A percentile compares a stretch with the other conserved stretches of the same genome.
These are phyloP conservation scores for Talaromyces liani DNA, from an alignment of 495 filamentous ascomycete species.

Conservation along the genomic window DNA sequence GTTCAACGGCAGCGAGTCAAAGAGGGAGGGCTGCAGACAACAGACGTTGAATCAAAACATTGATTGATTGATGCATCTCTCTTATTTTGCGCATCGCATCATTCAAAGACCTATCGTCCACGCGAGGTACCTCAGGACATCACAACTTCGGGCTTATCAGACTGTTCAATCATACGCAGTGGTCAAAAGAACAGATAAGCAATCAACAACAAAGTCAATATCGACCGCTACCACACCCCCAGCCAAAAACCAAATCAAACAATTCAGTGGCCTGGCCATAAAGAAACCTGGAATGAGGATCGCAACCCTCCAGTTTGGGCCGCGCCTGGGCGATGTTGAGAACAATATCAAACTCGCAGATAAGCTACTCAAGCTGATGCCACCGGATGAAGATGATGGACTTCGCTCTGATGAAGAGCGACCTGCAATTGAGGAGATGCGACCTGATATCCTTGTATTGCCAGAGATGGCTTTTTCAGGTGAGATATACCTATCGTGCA, in stretches of 20 bases:
- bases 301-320: conserved; percentile 72
- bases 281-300: conserved; percentile 54
- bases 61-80: background rate
- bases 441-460: conserved; percentile 59
- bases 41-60: background rate
- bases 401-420: background rate
- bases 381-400: conserved; percentile 9
- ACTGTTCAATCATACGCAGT: background rate
- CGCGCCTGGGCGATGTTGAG: conserved; percentile 65
- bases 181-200: background rate
- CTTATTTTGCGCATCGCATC: background rate
- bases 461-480: conserved; percentile 87
- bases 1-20: background rate
- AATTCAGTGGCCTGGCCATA: background rate
- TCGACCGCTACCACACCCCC: background rate
- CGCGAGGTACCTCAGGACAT: background rate
- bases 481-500: conserved; percentile 27
- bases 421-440: conserved; percentile 21
- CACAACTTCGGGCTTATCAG: background rate
- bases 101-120: background rate
- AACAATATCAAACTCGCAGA: conserved; percentile 72
- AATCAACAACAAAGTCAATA: background rate
- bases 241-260: background rate
- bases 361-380: conserved; percentile 46
- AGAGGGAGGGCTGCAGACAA: too few relatives aligned